Evolutionary conservation across 108 stramenopile genomes (phyloP).

Genomic region (Mediolabrus comicus): DNA sequence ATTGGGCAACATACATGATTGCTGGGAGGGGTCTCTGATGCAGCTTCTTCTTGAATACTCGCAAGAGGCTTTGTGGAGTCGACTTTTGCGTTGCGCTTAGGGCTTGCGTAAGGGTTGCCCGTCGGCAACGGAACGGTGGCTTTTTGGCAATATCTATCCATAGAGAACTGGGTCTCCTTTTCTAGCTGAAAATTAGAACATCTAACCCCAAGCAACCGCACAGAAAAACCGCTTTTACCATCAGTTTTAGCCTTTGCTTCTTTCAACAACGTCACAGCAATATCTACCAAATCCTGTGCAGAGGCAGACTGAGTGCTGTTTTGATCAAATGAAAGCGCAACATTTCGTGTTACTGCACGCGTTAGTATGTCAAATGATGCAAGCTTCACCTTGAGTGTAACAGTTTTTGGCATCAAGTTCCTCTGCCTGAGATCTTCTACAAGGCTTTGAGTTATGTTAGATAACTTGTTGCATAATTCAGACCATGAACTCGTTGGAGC

Average conservation of each 20-base stretch:
- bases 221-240: slow-evolving; percentile 41
- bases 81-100: background rate
- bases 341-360: slow-evolving; percentile 26
- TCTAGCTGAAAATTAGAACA: slow-evolving; percentile 68
- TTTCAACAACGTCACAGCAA: slow-evolving; percentile 49
- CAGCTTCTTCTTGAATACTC: background rate
- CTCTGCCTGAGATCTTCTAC: slow-evolving; percentile 62
- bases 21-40: background rate
- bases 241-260: slow-evolving; percentile 26
- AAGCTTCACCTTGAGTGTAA: slow-evolving; percentile 85
- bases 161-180: slow-evolving; percentile 35
- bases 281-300: slow-evolving; percentile 47
- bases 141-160: slow-evolving; percentile 8
- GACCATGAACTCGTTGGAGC: slow-evolving; percentile 53
- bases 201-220: slow-evolving; percentile 81
- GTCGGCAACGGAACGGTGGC: background rate
- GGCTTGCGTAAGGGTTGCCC: background rate
- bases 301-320: slow-evolving; percentile 23
- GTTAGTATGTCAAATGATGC: slow-evolving; percentile 68
- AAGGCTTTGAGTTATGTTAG: slow-evolving; percentile 62
- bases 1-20: slow-evolving; percentile 52
- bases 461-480: slow-evolving; percentile 59
- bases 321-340: slow-evolving; percentile 23
- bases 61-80: background rate
- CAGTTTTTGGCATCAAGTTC: slow-evolving; percentile 59